A percentile compares a stretch with the other conserved stretches of the same genome.
phyloP scores from a whole-genome alignment of 805 yeast species.

The Priceomyces medius region DNA sequence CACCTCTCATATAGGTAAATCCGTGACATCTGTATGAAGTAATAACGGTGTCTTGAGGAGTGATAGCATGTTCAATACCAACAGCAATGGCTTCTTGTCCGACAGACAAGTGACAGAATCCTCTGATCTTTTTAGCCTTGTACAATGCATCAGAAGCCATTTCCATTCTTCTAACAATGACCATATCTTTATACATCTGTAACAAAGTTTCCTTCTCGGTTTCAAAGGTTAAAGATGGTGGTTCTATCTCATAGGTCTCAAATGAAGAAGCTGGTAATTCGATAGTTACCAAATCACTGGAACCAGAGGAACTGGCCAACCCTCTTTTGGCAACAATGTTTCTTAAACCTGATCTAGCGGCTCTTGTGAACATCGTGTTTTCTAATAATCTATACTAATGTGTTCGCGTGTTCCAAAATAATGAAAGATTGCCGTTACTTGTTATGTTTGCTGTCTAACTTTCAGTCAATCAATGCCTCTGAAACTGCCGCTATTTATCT shows the following conservation, averaged over 20 bases:
- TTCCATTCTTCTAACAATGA: conserved; percentile 92
- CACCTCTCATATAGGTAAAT: conserved; percentile 95
- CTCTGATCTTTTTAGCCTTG: conserved; percentile 98
- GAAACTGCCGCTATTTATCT: background rate
- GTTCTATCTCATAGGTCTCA: conserved; percentile 75
- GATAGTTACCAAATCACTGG: conserved; percentile 44
- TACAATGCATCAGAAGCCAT: conserved; percentile 98
- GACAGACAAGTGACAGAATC: conserved; percentile 96
- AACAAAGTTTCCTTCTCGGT: conserved; percentile 78
- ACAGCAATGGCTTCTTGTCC: conserved; percentile 99
- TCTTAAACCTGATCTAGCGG: conserved; percentile 1
- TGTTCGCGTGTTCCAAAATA: background rate
- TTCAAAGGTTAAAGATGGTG: conserved; percentile 68
- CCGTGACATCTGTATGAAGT: conserved; percentile 99
- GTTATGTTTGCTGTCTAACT: background rate
- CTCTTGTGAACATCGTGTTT: conserved; percentile 3
- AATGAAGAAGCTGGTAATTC: conserved; percentile 78
- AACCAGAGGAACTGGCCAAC: conserved; percentile 31
- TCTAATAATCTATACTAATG: background rate
- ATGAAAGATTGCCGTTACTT: background rate
- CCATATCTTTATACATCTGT: conserved; percentile 96
- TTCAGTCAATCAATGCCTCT: background rate
- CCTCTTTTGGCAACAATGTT: conserved; percentile 24
- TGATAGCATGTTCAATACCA: conserved; percentile 94
- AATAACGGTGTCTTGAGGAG: conserved; percentile 80